Conservation (phyloP, 1,284 basidiomycete genomes). For the Marasmius oreades region DNA sequence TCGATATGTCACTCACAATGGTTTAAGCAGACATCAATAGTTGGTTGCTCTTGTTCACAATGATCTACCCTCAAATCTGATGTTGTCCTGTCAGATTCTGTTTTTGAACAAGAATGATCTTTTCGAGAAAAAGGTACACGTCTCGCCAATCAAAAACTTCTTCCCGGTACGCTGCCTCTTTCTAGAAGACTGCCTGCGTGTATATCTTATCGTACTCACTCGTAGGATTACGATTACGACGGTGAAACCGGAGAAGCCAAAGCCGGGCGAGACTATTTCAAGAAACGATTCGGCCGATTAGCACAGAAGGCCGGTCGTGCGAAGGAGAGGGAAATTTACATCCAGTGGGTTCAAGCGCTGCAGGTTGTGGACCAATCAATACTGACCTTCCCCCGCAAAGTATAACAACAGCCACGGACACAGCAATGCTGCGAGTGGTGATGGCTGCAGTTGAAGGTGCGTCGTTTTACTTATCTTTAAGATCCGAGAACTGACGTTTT, state of each 20-base stretch:
- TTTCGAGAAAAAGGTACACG: constrained; percentile 67
- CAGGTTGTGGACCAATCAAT: not conserved
- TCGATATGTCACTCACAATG: constrained; percentile 79
- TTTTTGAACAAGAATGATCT: constrained; percentile 82
- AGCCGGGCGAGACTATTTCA: constrained; percentile 88
- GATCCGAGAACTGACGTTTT: constrained; percentile 11
- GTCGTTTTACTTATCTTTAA: constrained; percentile 22
- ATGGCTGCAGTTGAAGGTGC: constrained; percentile 92
- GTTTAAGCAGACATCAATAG: constrained; percentile 79
- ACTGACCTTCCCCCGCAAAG: constrained; percentile 34
- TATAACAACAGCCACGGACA: constrained; percentile 92
- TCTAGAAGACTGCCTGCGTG: too few species aligned
- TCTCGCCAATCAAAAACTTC: constrained; percentile 68
- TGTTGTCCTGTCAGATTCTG: constrained; percentile 49
- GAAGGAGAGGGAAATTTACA: constrained; percentile 90
- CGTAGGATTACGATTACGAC: constrained; percentile 81
- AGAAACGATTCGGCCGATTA: constrained; percentile 76
- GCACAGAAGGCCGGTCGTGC: constrained; percentile 78
- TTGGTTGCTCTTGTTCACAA: constrained; percentile 26
- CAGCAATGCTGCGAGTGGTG: constrained; percentile 85
- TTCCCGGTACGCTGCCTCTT: constrained; percentile 55
- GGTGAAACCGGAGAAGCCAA: constrained; percentile 66
- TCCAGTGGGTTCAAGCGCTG: constrained; percentile 59
- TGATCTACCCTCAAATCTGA: constrained; percentile 3
- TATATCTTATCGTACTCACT: too few species aligned